phyloP scores from a whole-genome alignment of 2,329 filamentous ascomycete genomes.

The Fusarium dimerum region DNA sequence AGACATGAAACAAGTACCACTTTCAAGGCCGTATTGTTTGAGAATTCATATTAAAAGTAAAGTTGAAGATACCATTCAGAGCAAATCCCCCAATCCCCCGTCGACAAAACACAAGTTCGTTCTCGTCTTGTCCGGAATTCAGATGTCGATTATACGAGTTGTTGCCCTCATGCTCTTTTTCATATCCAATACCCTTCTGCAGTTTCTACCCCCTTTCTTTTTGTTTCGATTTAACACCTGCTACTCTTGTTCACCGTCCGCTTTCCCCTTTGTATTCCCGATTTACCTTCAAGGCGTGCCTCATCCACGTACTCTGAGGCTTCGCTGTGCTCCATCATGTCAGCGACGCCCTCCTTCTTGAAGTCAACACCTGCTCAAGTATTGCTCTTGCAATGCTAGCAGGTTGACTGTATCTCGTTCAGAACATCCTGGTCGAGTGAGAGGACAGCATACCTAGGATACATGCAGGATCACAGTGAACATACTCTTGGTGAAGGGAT shows the following conservation, averaged over 20 bases:
- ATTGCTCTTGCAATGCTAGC: slow-evolving; percentile 91
- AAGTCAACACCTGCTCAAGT: slow-evolving; percentile 98
- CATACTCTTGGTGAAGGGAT: slow-evolving; percentile 90
- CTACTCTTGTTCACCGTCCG: slow-evolving; percentile 22
- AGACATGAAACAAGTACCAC: too few species aligned
- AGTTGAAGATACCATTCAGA: slow-evolving; percentile 38
- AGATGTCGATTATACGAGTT: neutral
- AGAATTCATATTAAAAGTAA: neutral
- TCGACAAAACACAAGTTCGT: slow-evolving; percentile 8
- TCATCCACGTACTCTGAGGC: slow-evolving; percentile 77
- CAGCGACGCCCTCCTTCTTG: slow-evolving; percentile 82
- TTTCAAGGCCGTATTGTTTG: too few species aligned
- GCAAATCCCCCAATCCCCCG: slow-evolving; percentile 31
- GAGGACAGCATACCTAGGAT: slow-evolving; percentile 63
- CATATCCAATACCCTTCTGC: neutral
- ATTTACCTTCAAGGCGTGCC: slow-evolving; percentile 83
- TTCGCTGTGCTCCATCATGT: slow-evolving; percentile 94
- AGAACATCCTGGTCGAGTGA: slow-evolving; percentile 95
- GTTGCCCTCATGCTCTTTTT: neutral
- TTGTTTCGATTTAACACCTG: slow-evolving; percentile 19
- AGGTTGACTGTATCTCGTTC: too few species aligned
- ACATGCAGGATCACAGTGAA: neutral
- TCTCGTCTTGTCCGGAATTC: neutral
- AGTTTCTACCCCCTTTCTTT: slow-evolving; percentile 13
- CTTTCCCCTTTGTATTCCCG: neutral